Evolutionary conservation across 768 basidiomycete species (phyloP), one percentile per base, ranked within the genome.

Genomic region (Cystobasidium onofrii): DNA sequence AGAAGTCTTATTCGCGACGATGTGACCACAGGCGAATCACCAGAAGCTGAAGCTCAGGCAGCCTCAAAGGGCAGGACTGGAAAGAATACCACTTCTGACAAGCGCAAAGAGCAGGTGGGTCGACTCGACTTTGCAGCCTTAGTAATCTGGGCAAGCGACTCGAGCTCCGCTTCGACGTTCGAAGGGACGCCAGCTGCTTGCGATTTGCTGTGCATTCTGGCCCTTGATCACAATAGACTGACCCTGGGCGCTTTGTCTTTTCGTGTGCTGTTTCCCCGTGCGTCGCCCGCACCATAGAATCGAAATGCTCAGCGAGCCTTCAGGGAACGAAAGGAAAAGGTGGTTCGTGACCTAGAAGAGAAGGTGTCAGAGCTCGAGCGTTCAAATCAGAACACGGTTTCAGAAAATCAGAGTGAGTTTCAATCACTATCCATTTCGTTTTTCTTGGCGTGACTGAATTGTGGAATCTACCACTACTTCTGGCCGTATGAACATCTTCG

Each of bases 301-400:
- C 85, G 95, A 70, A 92, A 93, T 1, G 95, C 95, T 7, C 96
- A 99, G 82, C 88, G 95, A 66, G 95, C 95, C 0, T 99, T 99
- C 84, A 85, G 95, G 70, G 96, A 98, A 81, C 86, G 95, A 75
- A 94, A 97, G 82, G 95, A 99, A 83, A 91, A 90, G 78, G 93
- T 96, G 81, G 91, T 98, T 76, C 92, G 91, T 41, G 64, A 73
- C 17, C 73, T 76, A 6, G 75, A 76, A 52, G 72, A 76, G 27
- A 65, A 76, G 60, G 64, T 76, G 9, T 39, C 36, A 1, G 73
- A 36, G 7, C 54, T 76, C 1, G 29, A 74, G 27, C 27, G n/a
- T 20, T 33, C 18, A 9, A 23, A 64, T 25, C 64, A 66, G 43
- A 55, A 74, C 9, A 52, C 57, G 13, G 50, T 29, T 12, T 23